Evolutionary conservation across 768 basidiomycete species (phyloP).

Genomic region (Dentipellis sp.): DNA sequence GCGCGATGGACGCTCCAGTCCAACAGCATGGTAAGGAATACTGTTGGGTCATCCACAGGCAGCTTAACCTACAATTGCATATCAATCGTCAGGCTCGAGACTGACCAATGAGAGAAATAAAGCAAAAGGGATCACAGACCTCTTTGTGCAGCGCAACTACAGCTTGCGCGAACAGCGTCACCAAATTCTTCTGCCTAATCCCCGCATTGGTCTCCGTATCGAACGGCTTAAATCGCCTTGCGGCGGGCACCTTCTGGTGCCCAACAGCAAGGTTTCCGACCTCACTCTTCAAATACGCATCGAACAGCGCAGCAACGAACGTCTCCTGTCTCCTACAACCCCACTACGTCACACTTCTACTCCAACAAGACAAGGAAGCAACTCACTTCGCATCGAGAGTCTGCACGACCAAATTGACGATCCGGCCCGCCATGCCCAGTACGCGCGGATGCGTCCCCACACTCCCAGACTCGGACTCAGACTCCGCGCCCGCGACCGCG

Average conservation of each 20-base stretch:
- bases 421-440: conserved; percentile 50
- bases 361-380: background rate
- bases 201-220: conserved; percentile 44
- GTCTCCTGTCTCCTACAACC: conserved; percentile 51
- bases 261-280: conserved; percentile 45
- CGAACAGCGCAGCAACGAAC: conserved; percentile 41
- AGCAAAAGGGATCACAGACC: conserved; percentile 25
- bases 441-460: conserved; percentile 42
- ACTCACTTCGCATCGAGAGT: conserved; percentile 59
- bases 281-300: conserved; percentile 47
- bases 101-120: conserved; percentile 5
- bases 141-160: conserved; percentile 59
- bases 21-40: conserved; percentile 46
- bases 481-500: conserved; percentile 17
- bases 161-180: conserved; percentile 58
- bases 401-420: conserved; percentile 62
- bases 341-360: background rate
- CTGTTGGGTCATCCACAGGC: conserved; percentile 37
- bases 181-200: conserved; percentile 47
- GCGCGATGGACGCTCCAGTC: conserved; percentile 47
- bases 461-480: conserved; percentile 10
- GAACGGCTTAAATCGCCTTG: conserved; percentile 38
- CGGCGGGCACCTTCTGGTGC: conserved; percentile 37
- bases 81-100: background rate
- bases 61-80: conserved; percentile 42